Evolutionary conservation across 2,329 filamentous ascomycete species (phyloP).

Genomic region (Zasmidium citrigriseum): DNA sequence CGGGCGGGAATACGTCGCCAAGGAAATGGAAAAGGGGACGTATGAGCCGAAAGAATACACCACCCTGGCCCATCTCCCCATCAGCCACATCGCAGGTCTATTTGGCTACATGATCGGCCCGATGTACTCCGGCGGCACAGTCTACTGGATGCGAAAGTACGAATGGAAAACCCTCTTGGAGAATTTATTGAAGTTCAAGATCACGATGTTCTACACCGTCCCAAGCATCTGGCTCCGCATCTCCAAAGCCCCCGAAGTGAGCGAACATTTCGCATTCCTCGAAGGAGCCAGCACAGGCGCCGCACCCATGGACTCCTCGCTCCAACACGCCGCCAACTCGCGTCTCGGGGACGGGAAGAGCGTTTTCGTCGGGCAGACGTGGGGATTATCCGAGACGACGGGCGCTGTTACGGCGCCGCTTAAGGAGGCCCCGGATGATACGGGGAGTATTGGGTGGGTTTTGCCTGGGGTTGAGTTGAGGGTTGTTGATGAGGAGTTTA

Average conservation of each 20-base stretch:
- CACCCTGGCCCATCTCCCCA: constrained; percentile 70
- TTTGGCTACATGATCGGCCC: constrained; percentile 43
- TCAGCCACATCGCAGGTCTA: constrained; percentile 82
- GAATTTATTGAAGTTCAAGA: constrained; percentile 37
- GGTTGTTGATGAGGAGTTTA: constrained; percentile 45
- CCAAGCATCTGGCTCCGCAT: constrained; percentile 42
- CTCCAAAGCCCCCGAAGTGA: constrained; percentile 38
- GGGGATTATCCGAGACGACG: constrained; percentile 37
- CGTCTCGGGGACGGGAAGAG: constrained; percentile 25
- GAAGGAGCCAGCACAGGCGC: constrained; percentile 41
- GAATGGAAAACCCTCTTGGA: constrained; percentile 36
- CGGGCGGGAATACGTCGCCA: constrained; percentile 25
- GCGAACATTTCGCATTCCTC: constrained; percentile 35
- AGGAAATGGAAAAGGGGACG: constrained; percentile 27
- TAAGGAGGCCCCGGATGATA: constrained; percentile 36
- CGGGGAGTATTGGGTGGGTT: constrained; percentile 35
- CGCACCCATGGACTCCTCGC: constrained; percentile 40
- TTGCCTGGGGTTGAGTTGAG: constrained; percentile 43
- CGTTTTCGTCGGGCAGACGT: constrained; percentile 43
- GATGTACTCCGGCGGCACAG: constrained; percentile 35
- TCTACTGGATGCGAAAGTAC: constrained; percentile 44
- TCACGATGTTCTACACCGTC: constrained; percentile 44
- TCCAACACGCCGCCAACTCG: constrained; percentile 42
- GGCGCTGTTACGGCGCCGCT: constrained; percentile 40
- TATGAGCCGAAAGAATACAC: constrained; percentile 23